Conservation (phyloP, 2,329 filamentous ascomycete species). For the Drechmeria coniospora region DNA sequence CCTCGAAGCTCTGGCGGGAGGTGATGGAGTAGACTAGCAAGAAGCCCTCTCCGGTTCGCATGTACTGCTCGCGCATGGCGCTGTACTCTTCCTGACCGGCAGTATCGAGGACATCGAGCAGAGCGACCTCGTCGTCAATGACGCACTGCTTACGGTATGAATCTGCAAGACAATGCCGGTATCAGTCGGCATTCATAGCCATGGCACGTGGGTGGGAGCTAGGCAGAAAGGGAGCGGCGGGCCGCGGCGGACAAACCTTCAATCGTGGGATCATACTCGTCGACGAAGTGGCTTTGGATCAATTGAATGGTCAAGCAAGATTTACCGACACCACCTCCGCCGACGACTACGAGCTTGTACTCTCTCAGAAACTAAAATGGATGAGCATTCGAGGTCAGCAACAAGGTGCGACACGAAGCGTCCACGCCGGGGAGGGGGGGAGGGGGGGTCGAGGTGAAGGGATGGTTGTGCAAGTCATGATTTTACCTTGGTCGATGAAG, state of each 20-base stretch:
- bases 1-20: conserved; percentile 91
- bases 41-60: conserved; percentile 97
- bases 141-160: conserved; percentile 99
- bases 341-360: conserved; percentile 94
- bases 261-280: conserved; percentile 98
- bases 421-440: too few species aligned
- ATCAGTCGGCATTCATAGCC: too few species aligned
- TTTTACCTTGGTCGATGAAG: conserved; percentile 22
- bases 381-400: conserved; percentile 1
- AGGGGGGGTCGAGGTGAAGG: too few species aligned
- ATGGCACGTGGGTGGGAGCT: too few species aligned
- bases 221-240: too few species aligned
- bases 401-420: too few species aligned
- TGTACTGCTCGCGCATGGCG: conserved; percentile 98
- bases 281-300: conserved; percentile 92
- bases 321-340: conserved; percentile 96
- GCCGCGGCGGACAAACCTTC: conserved; percentile 75
- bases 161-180: too few species aligned
- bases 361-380: conserved; percentile 60
- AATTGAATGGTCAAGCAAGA: conserved; percentile 97
- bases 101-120: conserved; percentile 95
- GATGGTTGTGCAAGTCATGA: conserved; percentile 5
- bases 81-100: conserved; percentile 98
- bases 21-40: conserved; percentile 97
- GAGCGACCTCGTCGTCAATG: conserved; percentile 93